Conservation (phyloP, 129 eudicot species). For the Arctium lappa region DNA sequence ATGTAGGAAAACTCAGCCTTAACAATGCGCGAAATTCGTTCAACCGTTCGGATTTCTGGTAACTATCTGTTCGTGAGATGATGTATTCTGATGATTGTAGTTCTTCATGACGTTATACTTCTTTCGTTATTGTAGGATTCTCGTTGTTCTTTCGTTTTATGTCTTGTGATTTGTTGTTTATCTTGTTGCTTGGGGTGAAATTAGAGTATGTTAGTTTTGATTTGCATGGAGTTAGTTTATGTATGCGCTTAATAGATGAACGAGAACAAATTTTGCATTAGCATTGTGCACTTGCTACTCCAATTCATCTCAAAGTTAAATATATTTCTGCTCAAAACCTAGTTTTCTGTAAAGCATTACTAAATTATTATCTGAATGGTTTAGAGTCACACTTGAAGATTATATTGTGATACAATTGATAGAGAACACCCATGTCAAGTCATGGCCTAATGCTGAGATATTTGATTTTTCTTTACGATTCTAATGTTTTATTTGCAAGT, state of each 20-base stretch:
- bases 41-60: conserved; percentile 11
- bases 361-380: neutral
- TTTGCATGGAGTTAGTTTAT: neutral
- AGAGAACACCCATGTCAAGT: neutral
- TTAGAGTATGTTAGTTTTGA: neutral
- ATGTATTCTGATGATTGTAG: neutral
- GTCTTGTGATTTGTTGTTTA: neutral
- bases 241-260: neutral
- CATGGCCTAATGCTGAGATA: too few relatives aligned
- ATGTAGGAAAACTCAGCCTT: conserved; percentile 9
- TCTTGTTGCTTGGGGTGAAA: neutral
- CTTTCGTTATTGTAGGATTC: neutral
- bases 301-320: neutral
- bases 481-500: too few relatives aligned
- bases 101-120: neutral
- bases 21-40: conserved; percentile 10
- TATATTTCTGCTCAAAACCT: neutral
- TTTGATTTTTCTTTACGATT: too few relatives aligned
- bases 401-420: neutral
- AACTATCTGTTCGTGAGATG: neutral
- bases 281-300: neutral
- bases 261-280: neutral
- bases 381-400: neutral
- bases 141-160: neutral
- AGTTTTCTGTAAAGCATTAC: neutral